Evolutionary conservation across 2,329 filamentous ascomycete species (phyloP), one percentile per base, ranked within the genome.

Genomic region (Dactylellina haptotyla): DNA sequence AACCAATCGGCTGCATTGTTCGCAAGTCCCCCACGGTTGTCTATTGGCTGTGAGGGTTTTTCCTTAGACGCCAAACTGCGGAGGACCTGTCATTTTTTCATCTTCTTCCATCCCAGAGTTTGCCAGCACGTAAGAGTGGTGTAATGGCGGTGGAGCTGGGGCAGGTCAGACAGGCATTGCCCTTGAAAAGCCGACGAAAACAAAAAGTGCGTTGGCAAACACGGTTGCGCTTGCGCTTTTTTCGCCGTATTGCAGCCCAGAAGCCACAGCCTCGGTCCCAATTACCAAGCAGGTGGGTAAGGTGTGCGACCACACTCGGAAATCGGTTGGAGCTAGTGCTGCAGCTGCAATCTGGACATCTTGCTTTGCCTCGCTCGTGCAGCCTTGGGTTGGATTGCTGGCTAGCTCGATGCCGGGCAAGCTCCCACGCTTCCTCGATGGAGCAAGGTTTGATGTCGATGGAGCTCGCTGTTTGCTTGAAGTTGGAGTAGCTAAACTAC

Each of bases 221-320:
- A 56, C n/a, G 41, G 51, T 58, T 66, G 51, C 62, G 53, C 32
- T 53, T 66, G 53, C 63, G 53, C 34, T 53, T 59, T 67, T 56
- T 46, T 46, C 26, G 12, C 41, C n/a, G n/a, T n/a, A n/a, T n/a
- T n/a, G n/a, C n/a, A n/a, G n/a, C n/a, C n/a, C n/a, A n/a, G n/a
- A n/a, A n/a, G 39, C 39, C 4, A 9, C n/a, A 18, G 25, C 28
- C 16, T 43, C 10, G 41, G 32, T 58, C 54, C 63, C 63, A 59
- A 67, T 67, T 58, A 67, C 63, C 63, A 67, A 67, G 53, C 63
- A 41, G 63, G 63, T 67, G 53, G 63, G 53, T 67, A 46, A 16
- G 28, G 54, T 28, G 48, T 54, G 37, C 37, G 32, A 54, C 6
- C 34, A 20, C 34, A 32, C 16, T 46, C 20, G 51, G 18, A 46